phyloP scores from a whole-genome alignment of 768 basidiomycete species.

The Phaeolepiota aurea region DNA sequence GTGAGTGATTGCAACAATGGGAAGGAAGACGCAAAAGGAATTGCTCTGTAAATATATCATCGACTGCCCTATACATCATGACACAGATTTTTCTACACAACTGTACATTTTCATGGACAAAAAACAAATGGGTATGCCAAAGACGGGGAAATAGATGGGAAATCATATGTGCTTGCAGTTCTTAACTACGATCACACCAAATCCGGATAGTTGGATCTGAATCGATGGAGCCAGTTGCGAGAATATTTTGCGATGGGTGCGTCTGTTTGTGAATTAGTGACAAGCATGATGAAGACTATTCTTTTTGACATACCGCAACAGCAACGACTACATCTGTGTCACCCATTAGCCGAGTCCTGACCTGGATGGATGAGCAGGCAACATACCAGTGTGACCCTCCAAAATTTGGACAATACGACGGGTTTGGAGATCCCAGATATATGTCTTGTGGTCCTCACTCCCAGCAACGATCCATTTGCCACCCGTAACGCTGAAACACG shows the following conservation, averaged over 20 bases:
- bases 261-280: constrained; percentile 36
- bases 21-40: not conserved
- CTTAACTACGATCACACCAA: constrained; percentile 57
- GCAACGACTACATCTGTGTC: constrained; percentile 66
- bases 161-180: not conserved
- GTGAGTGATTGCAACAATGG: constrained; percentile 12
- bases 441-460: constrained; percentile 83
- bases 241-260: constrained; percentile 79
- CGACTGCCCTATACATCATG: too few relatives aligned
- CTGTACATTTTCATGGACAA: not conserved
- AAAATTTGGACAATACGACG: constrained; percentile 77
- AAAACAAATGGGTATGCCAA: not conserved
- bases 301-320: constrained; percentile 47
- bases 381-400: constrained; percentile 64
- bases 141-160: too few relatives aligned
- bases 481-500: constrained; percentile 78
- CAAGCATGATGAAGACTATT: constrained; percentile 4
- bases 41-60: too few relatives aligned
- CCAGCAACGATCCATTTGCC: constrained; percentile 90
- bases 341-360: too few relatives aligned
- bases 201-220: constrained; percentile 76
- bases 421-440: constrained; percentile 88
- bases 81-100: not conserved
- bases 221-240: constrained; percentile 83
- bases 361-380: constrained; percentile 1